Base-by-base conservation (phyloP, 2,329 filamentous ascomycete genomes). In the Fusarium staphyleae region DNA sequence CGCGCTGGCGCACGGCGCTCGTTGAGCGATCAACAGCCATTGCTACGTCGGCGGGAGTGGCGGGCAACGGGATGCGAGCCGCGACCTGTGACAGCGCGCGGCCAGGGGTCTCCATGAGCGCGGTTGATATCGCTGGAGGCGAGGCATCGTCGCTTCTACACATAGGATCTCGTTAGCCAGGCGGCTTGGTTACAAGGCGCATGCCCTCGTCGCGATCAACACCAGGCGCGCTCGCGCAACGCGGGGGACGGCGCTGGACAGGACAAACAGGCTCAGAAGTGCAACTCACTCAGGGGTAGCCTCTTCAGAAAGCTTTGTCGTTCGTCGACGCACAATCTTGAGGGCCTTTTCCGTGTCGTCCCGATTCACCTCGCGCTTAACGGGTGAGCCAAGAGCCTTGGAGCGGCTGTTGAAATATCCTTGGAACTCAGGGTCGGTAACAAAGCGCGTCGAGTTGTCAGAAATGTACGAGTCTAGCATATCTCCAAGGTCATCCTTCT, bases 401-500 rank as follows among this genome's bases (percentile, higher is more conserved):
- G 81, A 79, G 71, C 88, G 87, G 67, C 78, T 83, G 70, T 82
- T 84, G 78, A 90, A 97, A 81, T 91, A 97, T 55, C 88, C 86
- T 56, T 82, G 77, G 70, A 96, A 84, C 35, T 74, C 70, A 48
- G 86, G 75, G 62, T 92, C 84, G 52, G 78, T 78, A 45, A 82
- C 79, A 70, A 90, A 88, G 56, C 80, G 81, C 60, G 83, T 78
- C 65, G 84, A 80, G 76, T 96, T 89, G 58, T 83, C 80, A 63
- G 85, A 81, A 37, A 96, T 83, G 74, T 86, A 87, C 39, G 87
- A 82, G 66, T 96, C 89, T 60, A 96, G 84, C 36, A 83, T 83
- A 53, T 81, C 73, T 69, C 93, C 90, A 55, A 98, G 84, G 41
- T 96, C 91, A 60, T 81, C 79, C 76, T 96, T 96, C 73, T 88